phyloP scores from a whole-genome alignment of 257 asterid genomes.

The Fraxinus americana region DNA sequence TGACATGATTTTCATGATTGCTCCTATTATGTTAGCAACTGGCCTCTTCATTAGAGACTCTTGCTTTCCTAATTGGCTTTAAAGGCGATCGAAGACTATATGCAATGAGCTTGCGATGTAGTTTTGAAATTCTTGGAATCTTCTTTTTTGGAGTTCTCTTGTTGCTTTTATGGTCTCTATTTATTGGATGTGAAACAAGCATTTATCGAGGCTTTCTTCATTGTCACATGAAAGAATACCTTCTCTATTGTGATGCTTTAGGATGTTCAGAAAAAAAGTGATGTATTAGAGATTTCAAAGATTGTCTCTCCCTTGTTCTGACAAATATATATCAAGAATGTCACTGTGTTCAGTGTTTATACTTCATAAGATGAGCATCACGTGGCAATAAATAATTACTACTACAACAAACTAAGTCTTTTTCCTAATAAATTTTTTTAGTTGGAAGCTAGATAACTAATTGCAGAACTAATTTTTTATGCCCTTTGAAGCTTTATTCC shows the following conservation, averaged over 20 bases:
- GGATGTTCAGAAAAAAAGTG: not conserved
- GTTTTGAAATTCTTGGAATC: conserved; percentile 8
- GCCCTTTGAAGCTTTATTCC: not conserved
- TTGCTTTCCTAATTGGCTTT: conserved; percentile 1
- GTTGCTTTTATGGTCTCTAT: conserved; percentile 9
- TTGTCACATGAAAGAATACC: conserved; percentile 14
- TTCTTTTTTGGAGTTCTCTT: not conserved
- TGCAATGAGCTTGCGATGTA: not conserved
- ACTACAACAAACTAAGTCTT: not conserved
- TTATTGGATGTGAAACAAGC: not conserved
- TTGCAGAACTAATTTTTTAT: not conserved
- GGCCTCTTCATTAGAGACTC: conserved; percentile 3
- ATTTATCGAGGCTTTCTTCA: conserved; percentile 9
- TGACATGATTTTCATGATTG: conserved; percentile 6
- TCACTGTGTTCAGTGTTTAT: conserved; percentile 14
- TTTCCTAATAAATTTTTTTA: not conserved
- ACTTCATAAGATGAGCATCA: conserved; percentile 1
- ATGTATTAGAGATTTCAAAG: conserved; percentile 11
- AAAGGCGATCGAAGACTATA: conserved; percentile 5
- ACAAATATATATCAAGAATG: conserved; percentile 1
- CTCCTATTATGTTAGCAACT: conserved; percentile 6
- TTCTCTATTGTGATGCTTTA: conserved; percentile 10
- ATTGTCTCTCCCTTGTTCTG: conserved; percentile 6
- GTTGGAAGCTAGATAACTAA: not conserved
- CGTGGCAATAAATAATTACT: not conserved